Base-by-base conservation (phyloP, 208 protist genomes). In the Endotrypanum monterogeii region DNA sequence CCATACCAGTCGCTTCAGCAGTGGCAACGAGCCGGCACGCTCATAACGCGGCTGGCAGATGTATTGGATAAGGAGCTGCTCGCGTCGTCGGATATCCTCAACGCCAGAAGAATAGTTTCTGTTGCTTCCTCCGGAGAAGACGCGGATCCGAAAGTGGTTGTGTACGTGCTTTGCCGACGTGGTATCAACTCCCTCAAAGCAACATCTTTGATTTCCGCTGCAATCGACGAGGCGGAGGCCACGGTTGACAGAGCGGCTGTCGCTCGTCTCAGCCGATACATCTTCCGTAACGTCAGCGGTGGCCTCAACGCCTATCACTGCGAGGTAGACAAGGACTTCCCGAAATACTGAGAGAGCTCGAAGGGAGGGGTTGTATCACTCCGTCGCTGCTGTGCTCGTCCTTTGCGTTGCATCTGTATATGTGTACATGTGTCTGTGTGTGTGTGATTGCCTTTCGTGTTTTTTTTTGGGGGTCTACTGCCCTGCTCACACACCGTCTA, bases 101-200 rank as follows among this genome's bases (percentile, higher is more conserved):
- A 2, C 3, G 28, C 51, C 54, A 37, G n/a, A 39, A 30, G 8
- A 23, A 14, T 48, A 3, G 56, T 3, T 4, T 41, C 67, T 7
- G 23, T 23, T 50, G 37, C 37, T 25, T 20, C 35, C 4, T 41
- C 58, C n/a, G 35, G 41, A 28, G 58, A 12, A 32, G 58, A n/a
- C 23, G 37, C 20, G 28, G 32, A 9, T 7, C 7, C 60, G n/a
- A 11, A 32, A 16, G 44, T 30, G 20, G 54, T 57, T 20, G 73
- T 89, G 3, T 92, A 82, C 78, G 67, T 97, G 55, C 18, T 97
- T 3, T 97, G 94, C 60, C 89, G 94, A n/a, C 90, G 94, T 60
- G 94, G 94, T 25, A 78, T 95, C 35, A 78, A 87, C 20, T 96
- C 91, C 0, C 82, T 78, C 5, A 70, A 86, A 44, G 87, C 91